phyloP scores from a whole-genome alignment of 495 filamentous ascomycete genomes.

The Aspergillus incahuasiensis region DNA sequence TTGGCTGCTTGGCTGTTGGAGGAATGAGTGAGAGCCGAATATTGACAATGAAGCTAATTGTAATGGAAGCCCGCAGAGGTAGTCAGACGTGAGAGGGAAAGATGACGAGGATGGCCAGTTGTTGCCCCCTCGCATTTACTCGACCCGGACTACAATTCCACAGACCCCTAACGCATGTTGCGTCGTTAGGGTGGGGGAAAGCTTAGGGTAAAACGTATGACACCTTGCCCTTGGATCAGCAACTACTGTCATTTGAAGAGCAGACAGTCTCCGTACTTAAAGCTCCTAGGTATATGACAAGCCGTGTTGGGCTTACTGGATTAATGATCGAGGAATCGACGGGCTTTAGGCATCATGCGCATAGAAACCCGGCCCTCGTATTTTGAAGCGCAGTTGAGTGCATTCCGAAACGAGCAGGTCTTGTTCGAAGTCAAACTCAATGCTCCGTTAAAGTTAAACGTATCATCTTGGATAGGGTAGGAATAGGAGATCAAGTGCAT shows the following conservation, averaged over 20 bases:
- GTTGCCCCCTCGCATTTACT: too few relatives aligned
- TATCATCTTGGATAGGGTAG: neutral
- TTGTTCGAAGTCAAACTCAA: neutral
- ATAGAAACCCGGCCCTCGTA: neutral
- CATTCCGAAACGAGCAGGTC: neutral
- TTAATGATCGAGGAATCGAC: neutral
- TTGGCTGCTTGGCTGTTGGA: slow-evolving; percentile 1
- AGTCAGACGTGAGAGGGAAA: neutral
- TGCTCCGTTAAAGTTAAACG: neutral
- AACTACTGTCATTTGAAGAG: neutral
- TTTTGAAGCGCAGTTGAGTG: slow-evolving; percentile 39
- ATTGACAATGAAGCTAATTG: neutral
- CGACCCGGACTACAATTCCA: neutral
- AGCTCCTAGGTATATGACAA: neutral
- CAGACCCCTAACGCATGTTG: slow-evolving; percentile 27
- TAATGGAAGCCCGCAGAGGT: neutral
- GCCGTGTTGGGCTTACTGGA: neutral
- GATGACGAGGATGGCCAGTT: neutral
- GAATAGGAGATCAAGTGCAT: neutral
- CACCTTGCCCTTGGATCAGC: neutral
- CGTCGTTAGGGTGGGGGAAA: slow-evolving; percentile 30
- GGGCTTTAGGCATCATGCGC: slow-evolving; percentile 19
- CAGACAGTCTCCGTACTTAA: neutral
- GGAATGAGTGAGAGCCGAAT: slow-evolving; percentile 6
- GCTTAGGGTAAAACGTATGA: neutral